Evolutionary conservation across 2,329 filamentous ascomycete species (phyloP).

Genomic region (Colletotrichum orchidophilum): DNA sequence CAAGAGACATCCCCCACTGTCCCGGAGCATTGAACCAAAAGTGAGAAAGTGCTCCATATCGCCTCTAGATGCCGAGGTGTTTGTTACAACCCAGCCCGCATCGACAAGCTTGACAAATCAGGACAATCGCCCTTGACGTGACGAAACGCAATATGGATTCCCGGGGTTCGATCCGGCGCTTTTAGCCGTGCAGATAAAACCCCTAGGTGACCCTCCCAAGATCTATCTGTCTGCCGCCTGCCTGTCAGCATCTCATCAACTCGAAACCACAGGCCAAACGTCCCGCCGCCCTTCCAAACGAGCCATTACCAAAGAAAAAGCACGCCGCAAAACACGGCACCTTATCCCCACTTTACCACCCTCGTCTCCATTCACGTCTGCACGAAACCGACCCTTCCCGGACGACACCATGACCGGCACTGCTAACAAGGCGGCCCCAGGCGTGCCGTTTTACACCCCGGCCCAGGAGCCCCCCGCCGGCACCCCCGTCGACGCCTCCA

Average conservation of each 20-base stretch:
- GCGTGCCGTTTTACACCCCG: conserved; percentile 64
- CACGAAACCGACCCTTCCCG: not conserved
- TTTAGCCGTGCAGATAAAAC: conserved; percentile 19
- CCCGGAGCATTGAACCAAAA: not conserved
- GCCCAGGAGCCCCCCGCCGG: conserved; percentile 61
- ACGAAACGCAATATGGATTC: not conserved
- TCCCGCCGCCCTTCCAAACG: not conserved
- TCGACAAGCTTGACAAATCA: not conserved
- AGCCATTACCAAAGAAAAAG: not conserved
- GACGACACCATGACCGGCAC: conserved; percentile 37
- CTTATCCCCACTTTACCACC: not conserved
- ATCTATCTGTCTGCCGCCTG: not conserved
- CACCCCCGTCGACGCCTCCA: conserved; percentile 50
- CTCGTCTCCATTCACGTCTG: not conserved
- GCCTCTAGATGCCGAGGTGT: not conserved
- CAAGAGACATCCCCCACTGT: not conserved
- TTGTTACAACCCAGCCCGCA: not conserved
- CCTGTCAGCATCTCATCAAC: conserved; percentile 12
- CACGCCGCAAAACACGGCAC: not conserved
- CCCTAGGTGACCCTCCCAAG: not conserved
- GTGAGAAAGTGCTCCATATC: not conserved
- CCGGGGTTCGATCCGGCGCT: not conserved
- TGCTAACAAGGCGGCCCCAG: conserved; percentile 51
- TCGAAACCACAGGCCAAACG: conserved; percentile 16
- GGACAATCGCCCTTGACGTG: not conserved